Evolutionary conservation across 78 protist genomes (phyloP).

Genomic region (Dictyostelium intermedium): DNA sequence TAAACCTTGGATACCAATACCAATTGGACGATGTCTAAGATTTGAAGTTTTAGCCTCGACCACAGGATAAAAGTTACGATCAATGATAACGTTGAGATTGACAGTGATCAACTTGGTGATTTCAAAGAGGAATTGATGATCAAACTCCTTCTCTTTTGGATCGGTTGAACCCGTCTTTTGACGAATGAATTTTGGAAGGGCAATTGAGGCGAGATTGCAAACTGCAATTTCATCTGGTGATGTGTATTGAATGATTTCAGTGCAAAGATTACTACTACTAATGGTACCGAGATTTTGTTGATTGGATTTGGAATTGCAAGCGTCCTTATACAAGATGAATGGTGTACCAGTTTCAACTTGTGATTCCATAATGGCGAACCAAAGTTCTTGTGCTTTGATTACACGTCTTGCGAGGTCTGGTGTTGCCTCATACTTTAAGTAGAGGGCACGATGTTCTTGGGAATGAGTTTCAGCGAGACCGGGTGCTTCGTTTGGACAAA

Average conservation of each 20-base stretch:
- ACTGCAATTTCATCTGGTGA: conserved; percentile 97
- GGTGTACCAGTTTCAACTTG: conserved; percentile 99
- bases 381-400: conserved; percentile 96
- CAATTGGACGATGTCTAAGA: conserved; percentile 98
- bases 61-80: conserved; percentile 98
- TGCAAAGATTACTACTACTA: conserved; percentile 96
- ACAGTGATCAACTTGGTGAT: conserved; percentile 87
- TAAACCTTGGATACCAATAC: conserved; percentile 98
- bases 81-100: conserved; percentile 96
- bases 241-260: conserved; percentile 98
- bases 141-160: conserved; percentile 70
- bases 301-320: conserved; percentile 96
- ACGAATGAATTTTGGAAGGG: conserved; percentile 93
- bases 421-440: conserved; percentile 90
- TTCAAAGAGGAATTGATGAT: conserved; percentile 86
- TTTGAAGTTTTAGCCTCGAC: conserved; percentile 93
- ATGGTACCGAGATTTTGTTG: conserved; percentile 98
- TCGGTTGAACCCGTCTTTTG: not conserved
- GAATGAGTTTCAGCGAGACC: conserved; percentile 94
- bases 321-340: conserved; percentile 98
- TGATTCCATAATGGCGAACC: conserved; percentile 97
- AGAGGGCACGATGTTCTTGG: conserved; percentile 93
- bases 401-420: conserved; percentile 83
- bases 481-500: conserved; percentile 96
- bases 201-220: conserved; percentile 98